Percentiles rank a stretch among this genome's conserved stretches.
Conservation (phyloP, 2,329 filamentous ascomycete genomes). For the Emmonsiellopsis sp. region DNA sequence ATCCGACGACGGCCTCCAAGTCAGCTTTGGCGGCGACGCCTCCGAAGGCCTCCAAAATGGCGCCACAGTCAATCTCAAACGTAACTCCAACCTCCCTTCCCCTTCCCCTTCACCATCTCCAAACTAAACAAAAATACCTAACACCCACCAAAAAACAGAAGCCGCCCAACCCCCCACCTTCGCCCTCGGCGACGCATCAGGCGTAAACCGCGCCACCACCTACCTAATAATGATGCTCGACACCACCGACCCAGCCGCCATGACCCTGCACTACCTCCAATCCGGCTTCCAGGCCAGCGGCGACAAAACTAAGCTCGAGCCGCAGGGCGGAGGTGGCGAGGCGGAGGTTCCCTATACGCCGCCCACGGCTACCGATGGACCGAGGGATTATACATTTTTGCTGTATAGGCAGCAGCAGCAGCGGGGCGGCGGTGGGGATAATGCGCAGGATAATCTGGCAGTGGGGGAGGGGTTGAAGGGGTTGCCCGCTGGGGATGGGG, state of each 20-base stretch:
- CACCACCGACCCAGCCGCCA: conserved; percentile 3
- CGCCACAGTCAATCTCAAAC: conserved; percentile 1
- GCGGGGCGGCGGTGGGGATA: too few species aligned
- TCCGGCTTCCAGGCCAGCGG: conserved; percentile 5
- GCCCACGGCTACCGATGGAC: conserved; percentile 2
- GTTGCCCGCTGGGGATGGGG: not conserved
- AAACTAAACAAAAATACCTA: not conserved
- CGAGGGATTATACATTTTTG: conserved; percentile 8
- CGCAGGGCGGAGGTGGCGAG: not conserved
- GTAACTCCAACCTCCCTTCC: not conserved
- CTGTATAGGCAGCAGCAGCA: conserved; percentile 4
- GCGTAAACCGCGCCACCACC: conserved; percentile 6
- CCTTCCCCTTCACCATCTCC: not conserved
- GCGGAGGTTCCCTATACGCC: conserved; percentile 4
- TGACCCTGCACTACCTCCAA: conserved; percentile 7
- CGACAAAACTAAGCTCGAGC: conserved; percentile 8
- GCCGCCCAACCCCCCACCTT: conserved; percentile 4
- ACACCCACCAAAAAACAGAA: not conserved
- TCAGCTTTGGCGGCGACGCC: conserved; percentile 10
- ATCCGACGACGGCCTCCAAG: conserved; percentile 2
- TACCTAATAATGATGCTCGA: conserved; percentile 10
- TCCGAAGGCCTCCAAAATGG: conserved; percentile 7
- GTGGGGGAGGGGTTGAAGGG: not conserved
- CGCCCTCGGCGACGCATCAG: conserved; percentile 7
- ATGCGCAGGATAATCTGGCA: not conserved